These are phyloP conservation scores for Ciborinia camelliae DNA, from an alignment of 2,329 filamentous ascomycete genomes.

Conservation along the genomic window DNA sequence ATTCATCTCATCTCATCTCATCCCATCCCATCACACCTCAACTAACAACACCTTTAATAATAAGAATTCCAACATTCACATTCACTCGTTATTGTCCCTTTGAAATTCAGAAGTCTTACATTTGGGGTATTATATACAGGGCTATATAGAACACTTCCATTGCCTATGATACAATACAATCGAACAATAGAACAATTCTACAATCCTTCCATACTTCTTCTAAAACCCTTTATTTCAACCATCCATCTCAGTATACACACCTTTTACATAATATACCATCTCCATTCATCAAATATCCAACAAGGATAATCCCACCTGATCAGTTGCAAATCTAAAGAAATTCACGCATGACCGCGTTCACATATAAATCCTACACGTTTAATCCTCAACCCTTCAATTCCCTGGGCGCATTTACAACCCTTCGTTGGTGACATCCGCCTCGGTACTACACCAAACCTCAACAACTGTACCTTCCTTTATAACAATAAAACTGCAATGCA, in stretches of 20 bases:
- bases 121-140: no score
- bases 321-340: neutral
- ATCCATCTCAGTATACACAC: neutral
- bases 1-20: neutral
- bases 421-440: slow-evolving; percentile 12
- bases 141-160: neutral
- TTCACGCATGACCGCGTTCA: slow-evolving; percentile 12
- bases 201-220: neutral
- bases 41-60: no score
- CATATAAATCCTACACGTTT: neutral
- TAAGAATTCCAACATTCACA: neutral
- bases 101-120: neutral
- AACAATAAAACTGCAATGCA: slow-evolving; percentile 62
- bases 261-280: slow-evolving; percentile 15
- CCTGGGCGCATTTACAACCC: slow-evolving; percentile 3
- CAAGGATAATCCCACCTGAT: slow-evolving; percentile 9
- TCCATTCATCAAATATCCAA: slow-evolving; percentile 5
- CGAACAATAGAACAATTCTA: neutral
- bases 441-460: slow-evolving; percentile 6
- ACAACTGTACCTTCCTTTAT: neutral
- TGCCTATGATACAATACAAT: slow-evolving; percentile 1
- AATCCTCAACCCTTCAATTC: slow-evolving; percentile 4
- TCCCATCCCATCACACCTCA: neutral
- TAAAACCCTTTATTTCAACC: slow-evolving; percentile 3
- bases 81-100: slow-evolving; percentile 14